Conservation (phyloP, 225 moss, liverwort and hornwort species). For the Pseudisothecium myosuroides region DNA sequence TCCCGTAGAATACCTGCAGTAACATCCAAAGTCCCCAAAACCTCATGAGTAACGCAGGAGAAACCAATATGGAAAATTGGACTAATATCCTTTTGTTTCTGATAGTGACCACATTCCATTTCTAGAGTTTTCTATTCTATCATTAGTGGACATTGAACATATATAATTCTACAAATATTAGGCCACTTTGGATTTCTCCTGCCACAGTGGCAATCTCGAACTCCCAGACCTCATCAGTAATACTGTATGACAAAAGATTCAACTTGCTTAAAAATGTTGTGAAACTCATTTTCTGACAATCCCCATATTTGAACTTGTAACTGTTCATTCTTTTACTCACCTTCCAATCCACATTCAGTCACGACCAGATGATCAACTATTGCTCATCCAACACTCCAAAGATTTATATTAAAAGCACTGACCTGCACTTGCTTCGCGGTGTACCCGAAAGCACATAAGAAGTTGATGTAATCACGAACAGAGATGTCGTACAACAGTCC, state of each 20-base stretch:
- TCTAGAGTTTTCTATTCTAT: neutral
- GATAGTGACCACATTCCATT: neutral
- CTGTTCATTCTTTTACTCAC: neutral
- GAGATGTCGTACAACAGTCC: constrained; percentile 9
- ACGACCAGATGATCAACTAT: neutral
- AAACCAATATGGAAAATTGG: neutral
- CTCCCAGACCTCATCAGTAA: neutral
- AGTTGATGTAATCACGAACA: neutral
- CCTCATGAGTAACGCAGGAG: neutral
- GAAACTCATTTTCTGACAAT: neutral
- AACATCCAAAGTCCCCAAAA: neutral
- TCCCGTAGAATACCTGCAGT: neutral
- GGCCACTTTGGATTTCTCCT: neutral
- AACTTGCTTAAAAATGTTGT: neutral
- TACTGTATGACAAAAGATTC: neutral
- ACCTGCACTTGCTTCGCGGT: neutral
- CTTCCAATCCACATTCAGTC: neutral
- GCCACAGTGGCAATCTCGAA: neutral
- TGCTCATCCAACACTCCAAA: neutral
- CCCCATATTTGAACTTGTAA: neutral
- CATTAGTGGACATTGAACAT: neutral
- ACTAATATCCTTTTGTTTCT: neutral
- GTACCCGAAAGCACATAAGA: constrained; percentile 9
- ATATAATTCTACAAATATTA: neutral
- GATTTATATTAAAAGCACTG: neutral